Evolutionary conservation across 441 rosid species (phyloP).

Genomic region (Erodium trifolium): DNA sequence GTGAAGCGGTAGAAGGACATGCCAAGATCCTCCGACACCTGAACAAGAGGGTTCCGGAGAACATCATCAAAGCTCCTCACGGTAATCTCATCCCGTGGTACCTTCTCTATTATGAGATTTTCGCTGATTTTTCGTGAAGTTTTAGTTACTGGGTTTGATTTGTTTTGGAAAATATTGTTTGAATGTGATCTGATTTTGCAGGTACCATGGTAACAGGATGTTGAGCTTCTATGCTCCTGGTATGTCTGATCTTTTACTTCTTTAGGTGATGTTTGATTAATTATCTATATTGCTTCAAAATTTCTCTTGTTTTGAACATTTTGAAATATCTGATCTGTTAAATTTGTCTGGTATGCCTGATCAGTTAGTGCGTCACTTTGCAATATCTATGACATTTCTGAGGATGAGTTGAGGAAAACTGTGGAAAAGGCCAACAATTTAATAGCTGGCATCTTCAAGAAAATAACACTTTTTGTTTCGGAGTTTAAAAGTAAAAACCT

Average conservation of each 20-base stretch:
- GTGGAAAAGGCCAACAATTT: too few species aligned
- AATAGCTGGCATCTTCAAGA: too few species aligned
- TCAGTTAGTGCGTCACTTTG: too few species aligned
- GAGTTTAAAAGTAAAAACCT: too few species aligned
- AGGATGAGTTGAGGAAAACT: too few species aligned
- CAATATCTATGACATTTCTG: too few species aligned
- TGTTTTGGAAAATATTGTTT: too few species aligned
- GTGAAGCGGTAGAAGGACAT: slow-evolving; percentile 43
- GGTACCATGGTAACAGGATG: slow-evolving; percentile 98
- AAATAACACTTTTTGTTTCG: too few species aligned
- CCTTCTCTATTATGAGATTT: not conserved
- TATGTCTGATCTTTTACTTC: slow-evolving; percentile 23
- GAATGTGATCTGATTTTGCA: slow-evolving; percentile 24
- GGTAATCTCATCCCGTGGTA: slow-evolving; percentile 75
- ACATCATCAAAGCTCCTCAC: slow-evolving; percentile 45
- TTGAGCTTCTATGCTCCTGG: slow-evolving; percentile 96
- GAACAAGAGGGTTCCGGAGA: slow-evolving; percentile 85
- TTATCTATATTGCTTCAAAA: not conserved
- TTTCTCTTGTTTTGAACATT: not conserved
- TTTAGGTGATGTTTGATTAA: not conserved
- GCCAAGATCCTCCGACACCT: slow-evolving; percentile 92
- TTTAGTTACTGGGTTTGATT: not conserved
- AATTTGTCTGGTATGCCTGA: too few species aligned
- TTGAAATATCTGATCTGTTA: too few species aligned
- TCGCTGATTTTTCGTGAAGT: not conserved